These are phyloP conservation scores for Eutrema yunnanense DNA, from an alignment of 345 rosid genomes.

Conservation along the genomic window DNA sequence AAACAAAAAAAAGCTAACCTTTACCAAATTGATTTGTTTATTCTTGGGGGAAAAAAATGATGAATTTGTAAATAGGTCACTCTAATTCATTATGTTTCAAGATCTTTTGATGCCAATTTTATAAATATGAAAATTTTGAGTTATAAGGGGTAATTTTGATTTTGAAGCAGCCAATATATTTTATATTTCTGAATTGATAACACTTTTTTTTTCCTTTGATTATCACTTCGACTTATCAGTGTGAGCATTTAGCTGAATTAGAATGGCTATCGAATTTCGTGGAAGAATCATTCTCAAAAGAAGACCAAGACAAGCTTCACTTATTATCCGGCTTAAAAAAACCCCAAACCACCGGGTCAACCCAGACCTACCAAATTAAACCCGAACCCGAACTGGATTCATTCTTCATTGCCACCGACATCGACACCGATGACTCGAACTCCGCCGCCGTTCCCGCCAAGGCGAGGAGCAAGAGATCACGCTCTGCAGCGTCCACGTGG, in stretches of 20 bases:
- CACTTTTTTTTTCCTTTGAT: background rate
- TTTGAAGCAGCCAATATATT: background rate
- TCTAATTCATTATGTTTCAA: background rate
- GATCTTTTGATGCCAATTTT: background rate
- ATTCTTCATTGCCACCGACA: conserved; percentile 4
- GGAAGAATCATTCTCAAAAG: conserved; percentile 94
- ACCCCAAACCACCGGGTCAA: conserved; percentile 38
- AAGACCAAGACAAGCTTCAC: conserved; percentile 80
- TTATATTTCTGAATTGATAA: background rate
- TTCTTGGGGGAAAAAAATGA: background rate
- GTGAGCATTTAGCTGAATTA: conserved; percentile 86
- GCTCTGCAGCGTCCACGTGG: conserved; percentile 83
- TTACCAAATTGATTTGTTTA: background rate
- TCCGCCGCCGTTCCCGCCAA: conserved; percentile 68
- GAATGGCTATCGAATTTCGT: conserved; percentile 97
- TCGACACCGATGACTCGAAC: conserved; percentile 30
- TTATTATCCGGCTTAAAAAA: conserved; percentile 60
- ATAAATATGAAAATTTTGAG: no score
- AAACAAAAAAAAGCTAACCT: background rate
- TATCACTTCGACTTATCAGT: conserved; percentile 32
- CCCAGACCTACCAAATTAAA: conserved; percentile 24
- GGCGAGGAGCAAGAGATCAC: conserved; percentile 93
- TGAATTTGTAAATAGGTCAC: background rate
- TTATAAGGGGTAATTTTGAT: background rate
- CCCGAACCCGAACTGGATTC: conserved; percentile 22